These are phyloP conservation scores for Clitocybe nebularis DNA, from an alignment of 1,284 basidiomycete species.

Conservation along the genomic window DNA sequence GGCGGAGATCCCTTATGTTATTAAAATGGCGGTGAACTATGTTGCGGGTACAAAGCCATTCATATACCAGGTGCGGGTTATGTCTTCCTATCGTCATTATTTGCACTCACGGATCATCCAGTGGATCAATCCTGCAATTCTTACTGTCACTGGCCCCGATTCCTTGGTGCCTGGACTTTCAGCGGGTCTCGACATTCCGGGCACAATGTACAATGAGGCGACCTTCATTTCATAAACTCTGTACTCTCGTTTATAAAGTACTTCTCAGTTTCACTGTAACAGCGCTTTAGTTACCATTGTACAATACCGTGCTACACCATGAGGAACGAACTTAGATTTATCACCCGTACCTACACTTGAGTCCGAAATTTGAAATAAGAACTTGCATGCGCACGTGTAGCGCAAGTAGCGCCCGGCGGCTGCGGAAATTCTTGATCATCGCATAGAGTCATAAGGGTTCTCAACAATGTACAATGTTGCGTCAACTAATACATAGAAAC, in stretches of 20 bases:
- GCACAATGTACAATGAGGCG: constrained; percentile 82
- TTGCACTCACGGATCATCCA: constrained; percentile 29
- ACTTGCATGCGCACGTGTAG: no score
- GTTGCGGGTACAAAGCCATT: constrained; percentile 91
- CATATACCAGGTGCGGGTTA: constrained; percentile 76
- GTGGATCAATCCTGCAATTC: constrained; percentile 78
- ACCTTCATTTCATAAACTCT: constrained; percentile 77
- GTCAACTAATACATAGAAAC: constrained; percentile 22
- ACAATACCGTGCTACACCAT: constrained; percentile 1
- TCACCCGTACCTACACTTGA: not conserved
- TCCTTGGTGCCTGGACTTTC: constrained; percentile 31
- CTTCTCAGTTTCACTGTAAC: not conserved
- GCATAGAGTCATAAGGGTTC: no score
- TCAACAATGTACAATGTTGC: constrained; percentile 33
- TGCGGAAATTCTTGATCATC: no score
- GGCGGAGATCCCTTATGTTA: constrained; percentile 90
- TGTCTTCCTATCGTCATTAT: constrained; percentile 3
- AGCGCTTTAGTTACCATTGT: not conserved
- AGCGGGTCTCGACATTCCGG: constrained; percentile 56
- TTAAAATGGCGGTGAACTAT: constrained; percentile 88
- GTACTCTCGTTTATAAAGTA: not conserved
- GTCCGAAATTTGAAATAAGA: not conserved
- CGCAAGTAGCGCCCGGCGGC: not conserved
- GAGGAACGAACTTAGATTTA: not conserved
- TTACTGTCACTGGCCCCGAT: constrained; percentile 67